Evolutionary conservation across 345 rosid species (phyloP), one percentile per base, ranked within the genome.

Genomic region (Bretschneidera sinensis): DNA sequence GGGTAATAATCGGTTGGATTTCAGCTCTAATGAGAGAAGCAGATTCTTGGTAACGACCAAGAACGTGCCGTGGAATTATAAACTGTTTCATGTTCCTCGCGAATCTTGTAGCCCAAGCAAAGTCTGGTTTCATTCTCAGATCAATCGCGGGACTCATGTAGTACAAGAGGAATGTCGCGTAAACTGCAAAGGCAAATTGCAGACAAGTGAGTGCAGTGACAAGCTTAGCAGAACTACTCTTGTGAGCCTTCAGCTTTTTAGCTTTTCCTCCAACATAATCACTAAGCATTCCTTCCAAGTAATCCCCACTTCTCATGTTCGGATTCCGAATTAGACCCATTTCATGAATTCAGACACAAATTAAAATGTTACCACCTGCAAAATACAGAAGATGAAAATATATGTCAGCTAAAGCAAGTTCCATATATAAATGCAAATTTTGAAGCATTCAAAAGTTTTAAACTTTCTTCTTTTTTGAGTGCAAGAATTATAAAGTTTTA

Each of bases 131-230:
- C 51, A 95, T 66, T 60, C 80, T 66, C 24, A 94, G 82, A 68
- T 90, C 97, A 5, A 94, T 70, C 0, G 87, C 60, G 0, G 96
- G 99, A 61, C 96, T 80, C 96, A 90, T 86, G 79, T 74, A 94
- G 85, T 94, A 94, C 53, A 94, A 70, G 35, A 90, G 83, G 70
- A 84, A 81, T 11, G 97, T 94, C 39, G 97, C 99, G 66, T 90
- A 94, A 50, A 90, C 77, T 3, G 99, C 97, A 34, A 94, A 90
- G 1, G 84, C 83, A 52, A 94, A 79, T 57, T 94, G 99, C 33
- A 94, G 83, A 76, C 78, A 86, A 15, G 97, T 90, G 1, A 94
- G 72, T 35, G 71, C 79, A 11, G 91, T 76, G 53, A 94, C 96
- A 59, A 94, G 76, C 76, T 81, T 77, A 14, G 85, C 68, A 0